Base-by-base conservation (phyloP, 2,329 filamentous ascomycete species). In the Cordyceps tenuipes region DNA sequence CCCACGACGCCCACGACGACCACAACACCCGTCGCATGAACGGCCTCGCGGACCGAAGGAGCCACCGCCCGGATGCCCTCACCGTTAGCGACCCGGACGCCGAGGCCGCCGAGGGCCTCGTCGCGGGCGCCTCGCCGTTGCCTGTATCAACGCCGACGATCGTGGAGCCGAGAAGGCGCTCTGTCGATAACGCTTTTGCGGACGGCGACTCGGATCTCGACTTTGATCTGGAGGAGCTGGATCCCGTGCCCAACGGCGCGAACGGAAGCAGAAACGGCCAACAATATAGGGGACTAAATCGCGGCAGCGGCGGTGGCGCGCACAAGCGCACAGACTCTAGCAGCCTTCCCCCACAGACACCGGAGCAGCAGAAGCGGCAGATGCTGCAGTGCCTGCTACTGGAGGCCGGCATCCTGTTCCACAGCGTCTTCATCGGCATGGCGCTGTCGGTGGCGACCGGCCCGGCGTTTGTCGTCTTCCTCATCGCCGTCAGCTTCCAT, bases 381-480 rank as follows among this genome's bases (percentile, higher is more conserved):
- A 79, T 92, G 66, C 76, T 92, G 10, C 90, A 94, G 71, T 92
- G 89, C 65, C 76, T 93, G 50, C 79, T 94, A 26, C 81, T 94
- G 3, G 90, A 93, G 73, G 89, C 89, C 0, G 90, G 90, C 21
- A 93, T 94, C 63, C 79, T 94, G 17, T 93, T 93, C 70, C 90
- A 94, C 75, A 89, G 85, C 68, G 80, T 94, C 58, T 94, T 94
- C 68, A 93, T 94, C 66, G 90, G 90, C 63, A 92, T 93, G 88
- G 89, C 90, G 4, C 80, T 94, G 34, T 91, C 88, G 0, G 90
- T 94, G 0, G 86, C 90, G 0, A 91, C 88, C 0, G 89, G 89
- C 0, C 87, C 89, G 0, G 84, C 88, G 1, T 94, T 94, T 68
- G 77, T 90, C 47, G 88, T 93, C 13, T 89, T 94, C 64, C 77